A percentile compares a stretch with the other conserved stretches of the same genome.
phyloP scores from a whole-genome alignment of 176 grass and related monocot genomes.

The Oryza australiensis region DNA sequence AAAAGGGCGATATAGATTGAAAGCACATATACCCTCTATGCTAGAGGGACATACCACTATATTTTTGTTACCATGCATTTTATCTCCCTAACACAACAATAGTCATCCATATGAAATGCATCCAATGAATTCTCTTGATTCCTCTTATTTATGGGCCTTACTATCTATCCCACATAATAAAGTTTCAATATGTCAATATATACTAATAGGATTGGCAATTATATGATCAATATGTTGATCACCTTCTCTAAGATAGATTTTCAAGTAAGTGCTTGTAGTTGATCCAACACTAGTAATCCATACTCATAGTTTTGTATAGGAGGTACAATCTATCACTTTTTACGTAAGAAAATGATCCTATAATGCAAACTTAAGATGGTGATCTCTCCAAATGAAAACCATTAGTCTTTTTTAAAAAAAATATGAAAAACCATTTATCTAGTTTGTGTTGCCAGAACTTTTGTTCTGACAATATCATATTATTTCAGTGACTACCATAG shows the following conservation, averaged over 20 bases:
- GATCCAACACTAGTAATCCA: background rate
- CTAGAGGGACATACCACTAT: too few species aligned
- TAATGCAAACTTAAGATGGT: background rate
- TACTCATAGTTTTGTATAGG: too few species aligned
- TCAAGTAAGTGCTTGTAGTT: background rate
- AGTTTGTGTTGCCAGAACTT: background rate
- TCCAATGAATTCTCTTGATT: background rate
- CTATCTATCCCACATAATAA: too few species aligned
- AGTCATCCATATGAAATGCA: background rate
- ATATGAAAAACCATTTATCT: too few species aligned
- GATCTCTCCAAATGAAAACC: background rate
- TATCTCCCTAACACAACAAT: background rate
- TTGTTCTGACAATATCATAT: background rate
- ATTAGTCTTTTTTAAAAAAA: too few species aligned
- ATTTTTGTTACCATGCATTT: too few species aligned
- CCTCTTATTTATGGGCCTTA: background rate
- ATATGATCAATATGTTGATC: too few species aligned
- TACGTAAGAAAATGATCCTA: background rate
- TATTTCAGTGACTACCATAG: background rate
- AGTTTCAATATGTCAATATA: too few species aligned
- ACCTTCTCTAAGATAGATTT: too few species aligned
- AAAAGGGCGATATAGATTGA: background rate
- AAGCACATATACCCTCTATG: too few species aligned
- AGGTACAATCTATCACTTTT: too few species aligned
- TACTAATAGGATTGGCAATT: too few species aligned